Conservation (phyloP, 2,329 filamentous ascomycete species). For the Penicillium sp. region DNA sequence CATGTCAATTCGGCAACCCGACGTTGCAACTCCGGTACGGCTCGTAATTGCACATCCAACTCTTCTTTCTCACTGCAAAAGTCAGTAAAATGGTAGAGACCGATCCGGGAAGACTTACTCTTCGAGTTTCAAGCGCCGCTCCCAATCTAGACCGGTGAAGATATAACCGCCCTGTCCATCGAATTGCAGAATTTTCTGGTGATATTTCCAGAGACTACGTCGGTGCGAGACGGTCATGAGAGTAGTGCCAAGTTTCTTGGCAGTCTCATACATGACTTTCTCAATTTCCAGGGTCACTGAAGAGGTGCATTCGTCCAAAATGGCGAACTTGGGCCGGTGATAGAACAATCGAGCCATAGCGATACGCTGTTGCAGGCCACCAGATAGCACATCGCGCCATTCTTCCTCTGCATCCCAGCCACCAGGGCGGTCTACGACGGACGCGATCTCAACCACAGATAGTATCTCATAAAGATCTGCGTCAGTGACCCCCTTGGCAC, state of each 20-base stretch:
- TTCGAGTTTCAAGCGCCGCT: slow-evolving; percentile 78
- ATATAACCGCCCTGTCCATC: slow-evolving; percentile 90
- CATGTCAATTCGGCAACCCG: slow-evolving; percentile 73
- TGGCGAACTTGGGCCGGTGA: slow-evolving; percentile 87
- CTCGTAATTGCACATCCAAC: slow-evolving; percentile 77
- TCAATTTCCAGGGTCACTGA: slow-evolving; percentile 95
- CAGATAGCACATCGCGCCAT: slow-evolving; percentile 92
- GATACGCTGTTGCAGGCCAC: slow-evolving; percentile 90
- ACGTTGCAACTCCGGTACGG: slow-evolving; percentile 84
- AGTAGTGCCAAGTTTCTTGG: slow-evolving; percentile 86
- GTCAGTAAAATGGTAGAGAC: slow-evolving; percentile 12
- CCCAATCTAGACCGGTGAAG: slow-evolving; percentile 86
- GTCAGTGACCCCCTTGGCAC: slow-evolving; percentile 78
- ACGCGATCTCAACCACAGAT: slow-evolving; percentile 75
- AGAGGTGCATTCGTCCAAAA: slow-evolving; percentile 94
- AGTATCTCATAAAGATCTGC: slow-evolving; percentile 75
- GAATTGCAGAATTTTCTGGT: slow-evolving; percentile 91
- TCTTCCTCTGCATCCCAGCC: slow-evolving; percentile 94
- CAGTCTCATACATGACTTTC: slow-evolving; percentile 94
- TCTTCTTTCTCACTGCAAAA: slow-evolving; percentile 77
- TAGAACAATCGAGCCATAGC: slow-evolving; percentile 97
- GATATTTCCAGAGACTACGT: slow-evolving; percentile 92
- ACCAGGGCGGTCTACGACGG: slow-evolving; percentile 73
- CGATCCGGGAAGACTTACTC: slow-evolving; percentile 55
- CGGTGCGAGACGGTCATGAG: slow-evolving; percentile 96